Evolutionary conservation across 257 asterid genomes (phyloP), one percentile per base, ranked within the genome.

Genomic region (Thymus mandschuricus): DNA sequence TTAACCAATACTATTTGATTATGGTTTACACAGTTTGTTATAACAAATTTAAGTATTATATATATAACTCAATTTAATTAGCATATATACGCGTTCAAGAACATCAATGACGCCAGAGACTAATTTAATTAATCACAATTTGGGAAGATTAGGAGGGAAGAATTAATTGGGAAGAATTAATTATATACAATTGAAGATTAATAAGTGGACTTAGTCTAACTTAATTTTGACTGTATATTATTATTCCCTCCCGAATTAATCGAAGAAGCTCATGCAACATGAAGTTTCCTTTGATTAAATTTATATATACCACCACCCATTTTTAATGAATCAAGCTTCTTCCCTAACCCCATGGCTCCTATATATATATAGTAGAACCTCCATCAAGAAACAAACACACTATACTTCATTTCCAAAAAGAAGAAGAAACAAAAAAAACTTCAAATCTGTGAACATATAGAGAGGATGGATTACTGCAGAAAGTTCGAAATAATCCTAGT

Each of bases 401-500:
- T 49, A 3, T 2, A 12, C 5, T 12, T 4, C 13, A 12, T 49
- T 49, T 28, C 55, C 3, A 49, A 8, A 49, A 49, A 12, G 13
- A 3, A 1, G 21, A 21, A 21, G n/a, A n/a, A n/a, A n/a, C n/a
- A 12, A 1, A 7, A 10, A 46, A 8, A 46, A 8, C 51, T 2
- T 3, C 51, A 46, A 8, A 46, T 46, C 1, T 3, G 3, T 3
- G 6, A 38, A 3, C 44, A 3, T 38, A 3, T 41, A 43, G 11
- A 7, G 12, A 44, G 10, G 11, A 44, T 44, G 49, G 12, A 7
- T 21, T 12, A 48, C 54, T 48, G 21, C 49, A 8, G 49, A 44
- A 70, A 46, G 1, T 63, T 70, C 1, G 38, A 46, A 35, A 48
- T 70, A 10, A 70, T 34, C 31, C 29, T 70, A 5, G 60, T 70